These are phyloP conservation scores for Ehretia macrophylla DNA, from an alignment of 257 asterid genomes.

Conservation along the genomic window DNA sequence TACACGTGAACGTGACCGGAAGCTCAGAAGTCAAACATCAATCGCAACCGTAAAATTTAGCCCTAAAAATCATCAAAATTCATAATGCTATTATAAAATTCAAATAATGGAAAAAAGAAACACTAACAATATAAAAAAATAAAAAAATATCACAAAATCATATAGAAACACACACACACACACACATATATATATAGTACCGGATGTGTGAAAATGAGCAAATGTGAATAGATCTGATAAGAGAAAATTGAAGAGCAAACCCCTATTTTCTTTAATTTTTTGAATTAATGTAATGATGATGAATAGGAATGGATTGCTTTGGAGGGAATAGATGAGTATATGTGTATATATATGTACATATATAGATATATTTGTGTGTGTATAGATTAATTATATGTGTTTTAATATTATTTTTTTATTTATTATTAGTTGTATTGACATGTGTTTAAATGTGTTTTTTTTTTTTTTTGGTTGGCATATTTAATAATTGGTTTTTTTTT, in stretches of 20 bases:
- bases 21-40: neutral
- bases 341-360: too few relatives aligned
- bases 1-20: slow-evolving; percentile 20
- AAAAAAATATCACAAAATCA: neutral
- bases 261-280: neutral
- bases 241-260: neutral
- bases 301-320: neutral
- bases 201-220: neutral
- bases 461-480: too few relatives aligned
- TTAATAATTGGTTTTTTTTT: too few relatives aligned
- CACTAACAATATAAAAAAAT: too few relatives aligned
- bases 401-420: too few relatives aligned
- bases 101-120: too few relatives aligned
- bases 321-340: neutral
- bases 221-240: neutral
- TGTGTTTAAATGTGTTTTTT: too few relatives aligned
- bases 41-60: neutral
- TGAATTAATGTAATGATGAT: neutral
- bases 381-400: too few relatives aligned
- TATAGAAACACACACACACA: neutral
- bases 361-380: neutral
- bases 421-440: neutral
- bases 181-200: neutral
- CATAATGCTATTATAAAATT: neutral
- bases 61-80: neutral